Evolutionary conservation across 805 yeast species (phyloP).

Genomic region (Jamesozyma piceae): DNA sequence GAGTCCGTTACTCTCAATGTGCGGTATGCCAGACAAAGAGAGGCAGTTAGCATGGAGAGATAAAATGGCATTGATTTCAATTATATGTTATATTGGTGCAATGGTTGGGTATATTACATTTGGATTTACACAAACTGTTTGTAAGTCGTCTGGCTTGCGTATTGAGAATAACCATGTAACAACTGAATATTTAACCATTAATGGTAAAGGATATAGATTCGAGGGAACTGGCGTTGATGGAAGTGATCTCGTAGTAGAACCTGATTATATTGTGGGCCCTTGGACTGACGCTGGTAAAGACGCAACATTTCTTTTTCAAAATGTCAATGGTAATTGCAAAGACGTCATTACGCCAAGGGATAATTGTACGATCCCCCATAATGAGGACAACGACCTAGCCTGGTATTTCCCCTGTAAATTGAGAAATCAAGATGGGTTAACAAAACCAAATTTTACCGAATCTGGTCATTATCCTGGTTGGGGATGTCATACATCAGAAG

Average conservation of each 20-base stretch:
- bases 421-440: conserved; percentile 59
- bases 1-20: conserved; percentile 43
- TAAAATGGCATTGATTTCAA: conserved; percentile 73
- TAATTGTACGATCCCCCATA: conserved; percentile 61
- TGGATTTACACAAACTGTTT: conserved; percentile 81
- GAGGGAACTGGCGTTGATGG: conserved; percentile 66
- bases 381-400: conserved; percentile 55
- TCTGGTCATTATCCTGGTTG: conserved; percentile 66
- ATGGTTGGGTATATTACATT: conserved; percentile 80
- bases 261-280: conserved; percentile 63
- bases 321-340: conserved; percentile 85
- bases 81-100: conserved; percentile 66
- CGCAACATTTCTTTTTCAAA: conserved; percentile 77
- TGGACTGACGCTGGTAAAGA: conserved; percentile 80
- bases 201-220: conserved; percentile 73
- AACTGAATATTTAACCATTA: conserved; percentile 57
- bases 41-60: conserved; percentile 97
- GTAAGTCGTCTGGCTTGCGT: conserved; percentile 41
- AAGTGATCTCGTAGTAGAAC: conserved; percentile 61
- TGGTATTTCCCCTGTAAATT: conserved; percentile 96
- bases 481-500: conserved; percentile 77
- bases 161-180: conserved; percentile 50
- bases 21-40: conserved; percentile 70
- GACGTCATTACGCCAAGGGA: conserved; percentile 62
- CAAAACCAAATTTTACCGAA: conserved; percentile 50